Evolutionary conservation across 768 basidiomycete genomes (phyloP), one percentile per base, ranked within the genome.

Genomic region (Lactifluus volemus): DNA sequence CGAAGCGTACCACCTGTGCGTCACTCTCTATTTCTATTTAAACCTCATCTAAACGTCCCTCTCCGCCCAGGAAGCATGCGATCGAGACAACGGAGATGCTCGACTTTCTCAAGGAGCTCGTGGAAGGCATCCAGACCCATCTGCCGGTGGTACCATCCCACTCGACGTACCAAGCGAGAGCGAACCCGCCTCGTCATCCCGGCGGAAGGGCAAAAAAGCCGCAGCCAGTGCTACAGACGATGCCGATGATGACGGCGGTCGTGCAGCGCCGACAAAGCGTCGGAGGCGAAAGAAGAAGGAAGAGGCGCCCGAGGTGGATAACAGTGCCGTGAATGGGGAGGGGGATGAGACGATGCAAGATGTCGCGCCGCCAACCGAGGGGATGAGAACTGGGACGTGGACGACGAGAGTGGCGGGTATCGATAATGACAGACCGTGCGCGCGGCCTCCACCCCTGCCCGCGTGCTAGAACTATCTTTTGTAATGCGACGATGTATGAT

Each of bases 61-160:
- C 30, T 25, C 39, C 14, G 47, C 45, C 8, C 11, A 98, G 95
- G 65, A 98, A 98, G 78, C 90, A 93, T 67, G 92, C 93, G 0
- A 85, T 98, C 9, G 88, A 90, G 59, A 86, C 84, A 15, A 88
- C 85, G 11, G 86, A 92, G 65, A 89, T 85, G 78, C 84, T 98
- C 53, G 96, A 98, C 72, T 98, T 98, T 73, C 81, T 98, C 36
- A 89, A 91, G 70, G 94, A 98, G 70, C 84, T 97, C 55, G 93
- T 96, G 25, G 84, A 88, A 68, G 75, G 78, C 39, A 84, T 96
- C 6, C 91, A 0, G 94, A 98, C 72, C 94, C 94, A 0, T 88
- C 89, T 4, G 84, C 84, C 19, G 89, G 90, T 11, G 89, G 87
- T 2, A 90, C 87, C 0, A 82, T 89, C 47, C 84, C 88, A 67